phyloP scores from a whole-genome alignment of 495 filamentous ascomycete genomes.

The Penicillium diatomitis region DNA sequence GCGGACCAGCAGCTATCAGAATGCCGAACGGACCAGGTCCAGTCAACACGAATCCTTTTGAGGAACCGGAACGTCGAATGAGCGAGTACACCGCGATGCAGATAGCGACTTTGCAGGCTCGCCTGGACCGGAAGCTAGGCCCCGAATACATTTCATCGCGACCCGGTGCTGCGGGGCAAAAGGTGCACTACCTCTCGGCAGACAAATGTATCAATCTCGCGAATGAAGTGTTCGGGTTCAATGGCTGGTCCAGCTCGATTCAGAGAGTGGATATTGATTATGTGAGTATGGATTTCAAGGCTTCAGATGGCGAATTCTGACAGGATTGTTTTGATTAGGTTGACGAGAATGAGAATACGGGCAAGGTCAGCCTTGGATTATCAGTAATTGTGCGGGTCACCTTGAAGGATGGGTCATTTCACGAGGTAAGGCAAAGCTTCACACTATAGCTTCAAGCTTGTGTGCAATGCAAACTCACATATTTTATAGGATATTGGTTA shows the following conservation, averaged over 20 bases:
- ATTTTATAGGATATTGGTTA: conserved; percentile 72
- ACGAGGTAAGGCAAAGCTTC: conserved; percentile 48
- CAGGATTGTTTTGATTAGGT: conserved; percentile 37
- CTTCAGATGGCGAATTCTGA: too few relatives aligned
- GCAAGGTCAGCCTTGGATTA: conserved; percentile 71
- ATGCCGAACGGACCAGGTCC: conserved; percentile 29
- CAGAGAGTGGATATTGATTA: conserved; percentile 87
- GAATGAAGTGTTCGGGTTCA: conserved; percentile 98
- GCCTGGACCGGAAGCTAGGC: conserved; percentile 87
- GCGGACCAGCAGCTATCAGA: conserved; percentile 24
- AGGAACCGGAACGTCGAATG: conserved; percentile 55
- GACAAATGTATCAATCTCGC: conserved; percentile 94
- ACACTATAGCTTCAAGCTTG: neutral
- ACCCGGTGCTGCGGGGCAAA: conserved; percentile 68
- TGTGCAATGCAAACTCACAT: neutral
- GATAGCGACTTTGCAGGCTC: conserved; percentile 77
- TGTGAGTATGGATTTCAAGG: conserved; percentile 34
- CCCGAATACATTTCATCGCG: conserved; percentile 90
- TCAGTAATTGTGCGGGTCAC: conserved; percentile 86
- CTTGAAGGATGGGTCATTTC: conserved; percentile 82
- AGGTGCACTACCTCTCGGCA: conserved; percentile 82
- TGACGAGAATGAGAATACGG: conserved; percentile 49
- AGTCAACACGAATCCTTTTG: conserved; percentile 61
- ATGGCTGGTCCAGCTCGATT: conserved; percentile 91
- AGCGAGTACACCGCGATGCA: conserved; percentile 79